A percentile compares a stretch with the other conserved stretches of the same genome.
phyloP scores from a whole-genome alignment of 192 early-diverging fungal genomes.

The Coemansia sp. region DNA sequence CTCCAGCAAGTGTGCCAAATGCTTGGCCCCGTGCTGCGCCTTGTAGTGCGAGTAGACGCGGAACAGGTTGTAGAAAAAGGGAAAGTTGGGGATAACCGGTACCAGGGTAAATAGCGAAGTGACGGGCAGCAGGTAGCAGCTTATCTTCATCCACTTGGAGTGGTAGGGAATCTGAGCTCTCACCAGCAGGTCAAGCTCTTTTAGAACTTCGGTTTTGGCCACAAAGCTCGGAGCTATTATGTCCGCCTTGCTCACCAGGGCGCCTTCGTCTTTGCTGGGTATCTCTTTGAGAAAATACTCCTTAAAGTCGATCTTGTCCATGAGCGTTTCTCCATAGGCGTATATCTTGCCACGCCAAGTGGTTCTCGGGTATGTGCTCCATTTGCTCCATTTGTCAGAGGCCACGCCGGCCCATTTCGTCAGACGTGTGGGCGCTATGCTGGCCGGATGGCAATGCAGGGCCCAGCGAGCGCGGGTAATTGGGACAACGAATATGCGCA shows the following conservation, averaged over 20 bases:
- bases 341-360: constrained; percentile 63
- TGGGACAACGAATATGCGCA: constrained; percentile 49
- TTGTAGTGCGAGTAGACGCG: constrained; percentile 79
- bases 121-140: constrained; percentile 64
- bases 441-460: constrained; percentile 48
- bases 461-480: constrained; percentile 46
- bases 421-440: constrained; percentile 32
- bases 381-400: constrained; percentile 48
- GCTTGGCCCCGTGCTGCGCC: constrained; percentile 61
- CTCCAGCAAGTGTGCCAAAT: constrained; percentile 38
- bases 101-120: constrained; percentile 68
- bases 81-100: constrained; percentile 74
- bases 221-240: constrained; percentile 54
- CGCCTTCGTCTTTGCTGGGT: constrained; percentile 54
- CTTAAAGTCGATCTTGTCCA: constrained; percentile 69
- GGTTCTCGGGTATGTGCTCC: constrained; percentile 32
- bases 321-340: constrained; percentile 57
- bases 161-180: constrained; percentile 63
- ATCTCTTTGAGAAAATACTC: constrained; percentile 76
- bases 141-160: constrained; percentile 65
- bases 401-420: constrained; percentile 38
- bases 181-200: constrained; percentile 51
- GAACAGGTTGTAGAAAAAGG: constrained; percentile 74
- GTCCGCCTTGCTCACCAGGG: constrained; percentile 25
- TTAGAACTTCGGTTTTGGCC: constrained; percentile 34